Evolutionary conservation across 106 monocot species (phyloP).

Genomic region (Narthecium ossifragum): DNA sequence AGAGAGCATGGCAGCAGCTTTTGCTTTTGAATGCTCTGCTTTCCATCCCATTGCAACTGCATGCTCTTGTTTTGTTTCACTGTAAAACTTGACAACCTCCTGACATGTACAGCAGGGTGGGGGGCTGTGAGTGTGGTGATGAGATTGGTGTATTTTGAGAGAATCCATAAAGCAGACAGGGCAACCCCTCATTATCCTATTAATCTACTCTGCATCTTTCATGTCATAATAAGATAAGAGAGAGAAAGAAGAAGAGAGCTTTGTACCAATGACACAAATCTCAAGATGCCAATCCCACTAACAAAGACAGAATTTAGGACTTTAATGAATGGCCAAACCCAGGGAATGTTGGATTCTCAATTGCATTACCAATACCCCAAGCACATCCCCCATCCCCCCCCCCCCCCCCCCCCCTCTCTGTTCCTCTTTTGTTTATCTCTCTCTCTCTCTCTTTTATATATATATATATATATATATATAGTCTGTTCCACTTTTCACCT

Average conservation of each 20-base stretch:
- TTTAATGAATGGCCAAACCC: conserved; percentile 21
- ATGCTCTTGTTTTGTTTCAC: background rate
- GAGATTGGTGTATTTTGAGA: background rate
- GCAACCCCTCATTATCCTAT: background rate
- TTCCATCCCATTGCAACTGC: background rate
- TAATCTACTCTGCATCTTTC: background rate
- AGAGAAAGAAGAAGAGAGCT: background rate
- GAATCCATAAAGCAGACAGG: conserved; percentile 1
- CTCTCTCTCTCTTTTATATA: background rate
- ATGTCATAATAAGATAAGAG: background rate
- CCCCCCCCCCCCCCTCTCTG: background rate
- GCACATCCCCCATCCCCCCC: background rate
- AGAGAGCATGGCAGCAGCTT: too few species aligned
- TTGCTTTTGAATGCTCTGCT: conserved; percentile 3
- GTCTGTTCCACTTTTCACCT: background rate
- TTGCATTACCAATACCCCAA: background rate
- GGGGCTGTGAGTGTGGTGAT: background rate
- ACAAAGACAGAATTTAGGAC: background rate
- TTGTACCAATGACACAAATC: background rate
- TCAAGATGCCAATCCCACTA: conserved; percentile 4
- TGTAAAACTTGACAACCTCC: background rate
- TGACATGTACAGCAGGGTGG: background rate
- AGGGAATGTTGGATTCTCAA: conserved; percentile 21
- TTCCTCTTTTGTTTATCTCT: background rate
- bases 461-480: background rate